Evolutionary conservation across 169 alveolate genomes (phyloP), one percentile per base, ranked within the genome.

Genomic region (Cystoisospora suis): DNA sequence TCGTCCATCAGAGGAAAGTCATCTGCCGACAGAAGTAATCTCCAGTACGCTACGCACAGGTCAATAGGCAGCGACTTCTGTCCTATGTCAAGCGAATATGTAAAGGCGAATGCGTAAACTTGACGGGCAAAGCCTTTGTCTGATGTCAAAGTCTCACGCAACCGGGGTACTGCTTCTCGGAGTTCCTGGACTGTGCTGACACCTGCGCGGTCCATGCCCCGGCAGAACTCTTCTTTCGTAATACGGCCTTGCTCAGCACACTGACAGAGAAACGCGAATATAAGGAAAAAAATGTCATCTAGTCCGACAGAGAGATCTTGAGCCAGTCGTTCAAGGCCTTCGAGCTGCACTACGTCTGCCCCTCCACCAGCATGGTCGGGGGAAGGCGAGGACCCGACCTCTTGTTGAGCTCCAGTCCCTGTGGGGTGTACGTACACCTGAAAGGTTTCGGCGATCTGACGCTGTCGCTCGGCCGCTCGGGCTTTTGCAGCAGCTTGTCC

Each of bases 31-130:
- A 83, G 79, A 32, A 83, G 79, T 36, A 83, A 81, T 45, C 40
- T 23, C 90, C 90, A 83, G 80, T 83, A 83, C 40, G 90, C 90
- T 40, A 42, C 81, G 45, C 80, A 65, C 42, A 83, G 61, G 23
- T 83, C 90, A 20, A 36, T 23, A 44, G 90, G 90, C 29, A 83
- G 61, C 44, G 45, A 56, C n/a, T 83, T 83, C 79, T 83, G 90
- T 38, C 45, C 27, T 5, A 61, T 44, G 7, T 83, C 90, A 42
- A 83, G 44, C 7, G 90, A 56, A 36, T 83, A 83, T 3, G 81
- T 59, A 45, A 83, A 83, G 34, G 90, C 90, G 80, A 23, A 83
- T 27, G 80, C 6, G 44, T 83, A 83, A 9, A 83, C 90, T 38
- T 42, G 36, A 27, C 90, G 6, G 46, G 72, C 59, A 7, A 58